These are phyloP conservation scores for Sphagnum magellanicum DNA, from an alignment of 228 moss, liverwort and hornwort genomes.

Conservation along the genomic window DNA sequence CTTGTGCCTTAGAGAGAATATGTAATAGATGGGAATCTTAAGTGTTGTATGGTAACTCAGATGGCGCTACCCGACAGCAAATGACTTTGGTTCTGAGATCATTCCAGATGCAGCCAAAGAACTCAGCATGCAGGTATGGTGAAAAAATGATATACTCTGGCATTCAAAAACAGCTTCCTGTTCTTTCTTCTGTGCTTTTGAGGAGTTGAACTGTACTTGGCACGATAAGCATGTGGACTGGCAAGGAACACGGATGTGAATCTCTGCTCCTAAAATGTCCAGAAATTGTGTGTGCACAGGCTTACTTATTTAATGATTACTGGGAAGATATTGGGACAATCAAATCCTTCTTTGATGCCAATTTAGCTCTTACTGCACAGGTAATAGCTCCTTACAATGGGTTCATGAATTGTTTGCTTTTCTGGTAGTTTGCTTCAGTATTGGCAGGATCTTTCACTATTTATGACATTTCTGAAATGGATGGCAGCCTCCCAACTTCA, in stretches of 20 bases:
- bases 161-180: too few species aligned
- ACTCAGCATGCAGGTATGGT: slow-evolving; percentile 78
- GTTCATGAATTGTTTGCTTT: too few species aligned
- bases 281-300: slow-evolving; percentile 24
- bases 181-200: too few species aligned
- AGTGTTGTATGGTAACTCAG: slow-evolving; percentile 15
- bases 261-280: too few species aligned
- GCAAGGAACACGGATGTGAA: too few species aligned
- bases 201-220: too few species aligned
- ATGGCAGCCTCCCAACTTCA: slow-evolving; percentile 77
- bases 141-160: too few species aligned
- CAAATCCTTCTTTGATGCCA: slow-evolving; percentile 97
- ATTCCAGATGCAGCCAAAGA: slow-evolving; percentile 81
- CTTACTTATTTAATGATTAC: slow-evolving; percentile 91
- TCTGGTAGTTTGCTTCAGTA: too few species aligned
- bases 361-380: slow-evolving; percentile 81
- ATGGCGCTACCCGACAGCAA: slow-evolving; percentile 90
- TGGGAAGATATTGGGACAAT: slow-evolving; percentile 99
- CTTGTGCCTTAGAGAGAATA: too few species aligned
- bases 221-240: too few species aligned
- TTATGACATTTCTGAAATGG: neutral
- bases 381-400: slow-evolving; percentile 12
- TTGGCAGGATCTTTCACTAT: too few species aligned
- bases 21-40: neutral
- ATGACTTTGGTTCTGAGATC: slow-evolving; percentile 96